Evolutionary conservation across 331 rosid genomes (phyloP).

Genomic region (Pyrus hybrid): DNA sequence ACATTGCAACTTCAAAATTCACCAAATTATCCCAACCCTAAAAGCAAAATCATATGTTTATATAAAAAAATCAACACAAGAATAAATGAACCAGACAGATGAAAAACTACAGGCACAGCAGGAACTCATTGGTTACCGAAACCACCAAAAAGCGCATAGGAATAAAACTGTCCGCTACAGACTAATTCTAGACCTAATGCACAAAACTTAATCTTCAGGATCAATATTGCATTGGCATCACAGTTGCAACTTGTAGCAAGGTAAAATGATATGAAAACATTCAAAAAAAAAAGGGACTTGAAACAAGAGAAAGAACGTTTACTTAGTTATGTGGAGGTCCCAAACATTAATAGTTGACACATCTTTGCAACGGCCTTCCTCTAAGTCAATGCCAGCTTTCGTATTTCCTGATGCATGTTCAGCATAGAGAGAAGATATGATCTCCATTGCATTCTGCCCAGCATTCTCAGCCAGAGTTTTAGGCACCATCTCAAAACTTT

Average conservation of each 20-base stretch:
- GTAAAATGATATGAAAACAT: neutral
- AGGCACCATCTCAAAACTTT: conserved; percentile 91
- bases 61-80: no score
- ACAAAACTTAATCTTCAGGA: neutral
- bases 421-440: conserved; percentile 84
- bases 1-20: neutral
- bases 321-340: conserved; percentile 93
- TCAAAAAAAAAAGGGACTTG: neutral
- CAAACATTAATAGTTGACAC: conserved; percentile 49
- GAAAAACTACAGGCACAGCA: neutral
- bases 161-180: neutral
- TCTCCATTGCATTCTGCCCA: conserved; percentile 92
- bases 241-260: neutral
- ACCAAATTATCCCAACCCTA: neutral
- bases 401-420: conserved; percentile 88
- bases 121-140: neutral
- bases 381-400: conserved; percentile 82
- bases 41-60: no score
- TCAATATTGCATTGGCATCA: neutral
- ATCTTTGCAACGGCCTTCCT: conserved; percentile 75
- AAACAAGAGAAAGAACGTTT: conserved; percentile 18
- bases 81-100: neutral
- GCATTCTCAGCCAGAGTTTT: conserved; percentile 94
- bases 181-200: neutral
- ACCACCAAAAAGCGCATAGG: neutral